Evolutionary conservation across 352 stramenopile species (phyloP), one percentile per base, ranked within the genome.

Genomic region (Pythium sp.): DNA sequence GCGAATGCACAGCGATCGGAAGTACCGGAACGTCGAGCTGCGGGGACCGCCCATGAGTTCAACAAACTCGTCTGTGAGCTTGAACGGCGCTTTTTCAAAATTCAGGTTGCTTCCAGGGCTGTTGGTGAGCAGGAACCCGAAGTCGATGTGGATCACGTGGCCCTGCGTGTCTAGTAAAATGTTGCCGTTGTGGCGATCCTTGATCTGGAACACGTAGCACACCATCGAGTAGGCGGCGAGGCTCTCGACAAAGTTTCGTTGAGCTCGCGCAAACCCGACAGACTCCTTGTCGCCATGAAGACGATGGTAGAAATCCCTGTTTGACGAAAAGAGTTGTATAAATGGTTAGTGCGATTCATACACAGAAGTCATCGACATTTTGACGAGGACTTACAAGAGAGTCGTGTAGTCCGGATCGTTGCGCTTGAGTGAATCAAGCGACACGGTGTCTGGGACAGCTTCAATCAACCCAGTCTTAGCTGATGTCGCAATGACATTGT

Each of bases 111-210:
- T 98, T 18, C 88, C 88, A 1, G 88, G 88, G 41, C 93, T 98
- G 83, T 98, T 99, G 57, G 90, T 94, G 41, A 99, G 94, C 68
- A 98, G 58, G 76, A 99, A 99, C 18, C 98, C 98, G 78, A 99
- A 99, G 80, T 99, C 98, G 67, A 99, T 99, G 84, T 99, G 97
- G 61, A 99, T 95, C 15, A 99, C 78, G 74, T 98, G 97, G 20
- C 98, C 97, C 32, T 96, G 79, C 15, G 87, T 97, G 79, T 99
- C 97, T 47, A 99, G 86, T 69, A 99, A 92, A 43, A 99, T 99
- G 76, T 99, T 99, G 56, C 97, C 98, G 73, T 99, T 99, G 84
- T 99, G 98, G 2, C 97, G 88, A 76, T 99, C 98, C 74, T 99
- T 99, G 69, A 99, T 92, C 69, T 97, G 93, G 64, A 99, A 89